Conservation (phyloP, 371 early-diverging fungal genomes). For the Mucor saturninus region DNA sequence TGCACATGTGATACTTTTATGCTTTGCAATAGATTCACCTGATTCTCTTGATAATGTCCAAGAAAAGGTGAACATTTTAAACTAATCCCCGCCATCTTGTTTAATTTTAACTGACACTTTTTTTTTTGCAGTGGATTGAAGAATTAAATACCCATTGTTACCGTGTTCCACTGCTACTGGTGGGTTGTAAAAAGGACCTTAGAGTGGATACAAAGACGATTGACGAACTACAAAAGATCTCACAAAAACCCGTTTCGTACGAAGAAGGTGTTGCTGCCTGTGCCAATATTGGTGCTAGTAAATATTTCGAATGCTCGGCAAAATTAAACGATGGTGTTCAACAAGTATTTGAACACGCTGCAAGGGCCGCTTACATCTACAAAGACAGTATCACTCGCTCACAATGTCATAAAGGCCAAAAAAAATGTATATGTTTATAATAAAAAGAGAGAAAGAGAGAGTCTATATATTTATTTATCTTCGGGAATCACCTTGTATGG, state of each 20-base stretch:
- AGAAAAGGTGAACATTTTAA: slow-evolving; percentile 31
- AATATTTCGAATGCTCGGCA: slow-evolving; percentile 38
- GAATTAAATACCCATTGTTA: slow-evolving; percentile 52
- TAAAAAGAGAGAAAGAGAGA: slow-evolving; percentile 37
- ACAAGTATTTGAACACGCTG: slow-evolving; percentile 31
- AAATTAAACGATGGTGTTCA: slow-evolving; percentile 34
- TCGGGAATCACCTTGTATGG: slow-evolving; percentile 74
- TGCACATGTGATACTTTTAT: slow-evolving; percentile 55
- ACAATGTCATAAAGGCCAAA: not conserved
- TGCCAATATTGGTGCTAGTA: slow-evolving; percentile 21
- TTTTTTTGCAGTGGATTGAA: slow-evolving; percentile 47
- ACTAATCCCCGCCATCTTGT: not conserved
- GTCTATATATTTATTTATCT: slow-evolving; percentile 34
- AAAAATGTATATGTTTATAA: slow-evolving; percentile 53
- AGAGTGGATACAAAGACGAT: slow-evolving; percentile 42
- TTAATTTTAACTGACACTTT: not conserved
- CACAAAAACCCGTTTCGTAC: slow-evolving; percentile 29
- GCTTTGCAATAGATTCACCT: slow-evolving; percentile 63
- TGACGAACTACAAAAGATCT: slow-evolving; percentile 26
- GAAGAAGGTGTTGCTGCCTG: slow-evolving; percentile 31
- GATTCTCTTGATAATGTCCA: slow-evolving; percentile 63
- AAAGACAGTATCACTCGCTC: not conserved
- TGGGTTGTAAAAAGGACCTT: slow-evolving; percentile 58
- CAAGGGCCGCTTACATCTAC: slow-evolving; percentile 3
- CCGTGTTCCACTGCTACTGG: slow-evolving; percentile 47